Base-by-base conservation (phyloP, 768 basidiomycete species). In the Termitomyces sp. region DNA sequence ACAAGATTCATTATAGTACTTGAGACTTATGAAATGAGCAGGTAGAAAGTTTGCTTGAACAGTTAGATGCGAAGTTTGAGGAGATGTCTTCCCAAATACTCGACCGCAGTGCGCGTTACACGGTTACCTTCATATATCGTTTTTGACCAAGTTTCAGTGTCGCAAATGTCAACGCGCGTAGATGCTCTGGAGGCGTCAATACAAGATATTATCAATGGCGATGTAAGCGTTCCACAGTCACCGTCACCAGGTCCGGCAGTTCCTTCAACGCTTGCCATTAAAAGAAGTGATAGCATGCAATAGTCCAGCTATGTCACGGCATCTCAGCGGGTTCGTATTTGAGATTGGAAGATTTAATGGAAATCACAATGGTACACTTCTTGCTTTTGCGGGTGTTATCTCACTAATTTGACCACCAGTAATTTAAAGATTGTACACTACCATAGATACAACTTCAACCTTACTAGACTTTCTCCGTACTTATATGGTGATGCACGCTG, bases 61-160 rank as follows among this genome's bases (percentile, higher is more conserved):
- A 94, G 65, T 78, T 97, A n/a, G 94, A 97, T 66, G 65, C 81
- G 49, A 91, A 91, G 61, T 96, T 97, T 65, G 92, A 96, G 64
- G 89, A 93, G 53, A 95, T 95, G 92, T 95, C 93, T 33, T 78
- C 79, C 20, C 90, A 95, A 69, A 91, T 97, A 61, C 79, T 96
- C 60, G 88, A 91, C 57, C 79, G 88, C 65, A 92, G 90, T 92
- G 67, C 64, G 87, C 49, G 41, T 79, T 49, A 44, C 55, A 41
- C 55, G 46, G 50, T 11, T 62, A 54, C 54, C 33, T 63, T 62
- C 53, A 51, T 54, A 53, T n/a, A 16, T 45, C 9, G 38, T 54
- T 61, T 41, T 56, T 58, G 24, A 54, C 36, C n/a, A 30, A 52
- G 26, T 11, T 22, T 36, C 67, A 96, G 94, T 97, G 94, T 83